phyloP scores from a whole-genome alignment of 164 flowering plant genomes.

The Echeveria elegans region DNA sequence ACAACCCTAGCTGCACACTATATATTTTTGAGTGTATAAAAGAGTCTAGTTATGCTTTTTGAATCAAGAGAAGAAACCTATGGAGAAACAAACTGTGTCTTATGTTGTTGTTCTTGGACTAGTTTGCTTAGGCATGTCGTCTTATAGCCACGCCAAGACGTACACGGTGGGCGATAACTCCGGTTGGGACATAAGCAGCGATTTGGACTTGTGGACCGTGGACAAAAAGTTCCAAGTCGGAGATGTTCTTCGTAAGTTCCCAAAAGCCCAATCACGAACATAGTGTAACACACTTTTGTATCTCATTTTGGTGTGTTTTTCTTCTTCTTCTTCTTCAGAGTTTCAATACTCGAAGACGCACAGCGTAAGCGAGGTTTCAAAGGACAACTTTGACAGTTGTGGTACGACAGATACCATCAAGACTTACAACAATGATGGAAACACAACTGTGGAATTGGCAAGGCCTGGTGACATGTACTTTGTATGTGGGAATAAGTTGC shows the following conservation, averaged over 20 bases:
- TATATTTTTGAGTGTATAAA: not conserved
- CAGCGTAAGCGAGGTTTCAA: slow-evolving; percentile 4
- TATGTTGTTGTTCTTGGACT: not conserved
- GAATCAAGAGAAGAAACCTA: not conserved
- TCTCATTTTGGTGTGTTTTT: not conserved
- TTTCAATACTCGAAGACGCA: slow-evolving; percentile 1
- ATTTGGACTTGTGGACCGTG: not conserved
- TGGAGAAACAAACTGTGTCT: not conserved
- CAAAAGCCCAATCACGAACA: not conserved
- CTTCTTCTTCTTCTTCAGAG: too few relatives aligned
- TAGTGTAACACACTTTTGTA: not conserved
- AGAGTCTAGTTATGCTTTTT: not conserved
- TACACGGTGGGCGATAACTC: slow-evolving; percentile 9
- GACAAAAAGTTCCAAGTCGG: slow-evolving; percentile 6
- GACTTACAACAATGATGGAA: slow-evolving; percentile 3
- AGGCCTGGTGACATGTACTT: slow-evolving; percentile 4
- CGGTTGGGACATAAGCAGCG: slow-evolving; percentile 10
- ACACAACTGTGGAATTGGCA: slow-evolving; percentile 6
- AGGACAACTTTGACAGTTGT: not conserved
- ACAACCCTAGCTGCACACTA: not conserved
- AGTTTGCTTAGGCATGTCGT: not conserved
- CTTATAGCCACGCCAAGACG: not conserved
- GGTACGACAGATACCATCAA: not conserved
- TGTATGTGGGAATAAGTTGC: slow-evolving; percentile 2
- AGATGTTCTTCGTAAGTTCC: slow-evolving; percentile 4